Conservation (phyloP, 208 protist genomes). For the Kentomonas sorsogonicus region DNA sequence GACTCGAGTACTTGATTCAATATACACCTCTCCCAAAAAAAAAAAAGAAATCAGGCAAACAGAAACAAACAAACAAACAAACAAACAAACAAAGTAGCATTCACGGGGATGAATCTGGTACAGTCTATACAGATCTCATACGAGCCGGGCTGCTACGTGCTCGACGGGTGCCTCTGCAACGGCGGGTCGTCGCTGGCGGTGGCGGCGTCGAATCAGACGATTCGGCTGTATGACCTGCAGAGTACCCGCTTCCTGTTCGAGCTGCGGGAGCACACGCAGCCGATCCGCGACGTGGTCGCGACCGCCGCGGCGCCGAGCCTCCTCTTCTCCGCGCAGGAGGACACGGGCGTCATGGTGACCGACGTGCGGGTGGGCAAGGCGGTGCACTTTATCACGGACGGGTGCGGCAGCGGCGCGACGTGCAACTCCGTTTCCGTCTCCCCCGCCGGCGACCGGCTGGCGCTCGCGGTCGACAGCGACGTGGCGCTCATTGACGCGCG, state of each 20-base stretch:
- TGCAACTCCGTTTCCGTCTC: conserved; percentile 4
- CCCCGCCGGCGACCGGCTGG: neutral
- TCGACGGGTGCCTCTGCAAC: conserved; percentile 66
- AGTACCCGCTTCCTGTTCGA: conserved; percentile 37
- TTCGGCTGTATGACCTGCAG: conserved; percentile 63
- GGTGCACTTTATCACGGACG: conserved; percentile 61
- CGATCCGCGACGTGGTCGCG: conserved; percentile 52
- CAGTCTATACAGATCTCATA: conserved; percentile 44
- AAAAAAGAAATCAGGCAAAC: neutral
- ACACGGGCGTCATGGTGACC: conserved; percentile 75
- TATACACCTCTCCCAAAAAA: neutral
- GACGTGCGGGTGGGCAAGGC: conserved; percentile 24
- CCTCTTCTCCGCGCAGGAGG: conserved; percentile 67
- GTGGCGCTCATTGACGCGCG: conserved; percentile 63
- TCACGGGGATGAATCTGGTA: neutral
- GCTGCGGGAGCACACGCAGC: conserved; percentile 53
- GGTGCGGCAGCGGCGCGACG: conserved; percentile 28
- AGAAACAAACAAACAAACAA: neutral
- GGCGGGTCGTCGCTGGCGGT: conserved; percentile 40
- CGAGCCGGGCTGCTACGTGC: conserved; percentile 48
- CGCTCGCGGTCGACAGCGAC: conserved; percentile 12
- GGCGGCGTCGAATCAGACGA: conserved; percentile 44
- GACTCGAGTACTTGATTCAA: neutral
- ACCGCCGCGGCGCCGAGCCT: conserved; percentile 35
- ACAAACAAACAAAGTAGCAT: neutral